Evolutionary conservation across 2,329 filamentous ascomycete genomes (phyloP).

Genomic region (Verticillium albo-atrum): DNA sequence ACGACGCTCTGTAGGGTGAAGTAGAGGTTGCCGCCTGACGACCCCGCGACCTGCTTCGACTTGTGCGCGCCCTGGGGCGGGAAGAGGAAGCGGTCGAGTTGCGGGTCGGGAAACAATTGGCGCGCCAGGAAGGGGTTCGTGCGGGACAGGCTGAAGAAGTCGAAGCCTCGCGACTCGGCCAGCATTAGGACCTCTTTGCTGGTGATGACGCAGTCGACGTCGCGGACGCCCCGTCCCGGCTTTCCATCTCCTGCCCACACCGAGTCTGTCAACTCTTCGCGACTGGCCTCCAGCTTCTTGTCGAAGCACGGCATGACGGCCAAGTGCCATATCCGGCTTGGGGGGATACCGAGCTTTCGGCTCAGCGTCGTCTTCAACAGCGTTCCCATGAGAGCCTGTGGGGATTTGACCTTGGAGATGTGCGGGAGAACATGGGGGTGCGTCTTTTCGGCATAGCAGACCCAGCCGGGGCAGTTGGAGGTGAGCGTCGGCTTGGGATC

Average conservation of each 20-base stretch:
- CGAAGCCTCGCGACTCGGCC: slow-evolving; percentile 71
- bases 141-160: slow-evolving; percentile 67
- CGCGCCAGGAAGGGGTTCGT: slow-evolving; percentile 42
- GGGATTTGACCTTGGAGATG: slow-evolving; percentile 86
- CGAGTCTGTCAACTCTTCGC: slow-evolving; percentile 81
- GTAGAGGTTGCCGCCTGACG: slow-evolving; percentile 84
- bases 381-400: slow-evolving; percentile 87
- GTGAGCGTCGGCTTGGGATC: slow-evolving; percentile 63
- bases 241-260: slow-evolving; percentile 58
- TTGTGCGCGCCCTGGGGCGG: slow-evolving; percentile 39
- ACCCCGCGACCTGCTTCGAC: slow-evolving; percentile 58
- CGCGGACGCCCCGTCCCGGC: slow-evolving; percentile 60
- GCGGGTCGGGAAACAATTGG: slow-evolving; percentile 67
- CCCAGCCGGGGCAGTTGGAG: slow-evolving; percentile 93
- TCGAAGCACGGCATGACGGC: slow-evolving; percentile 99
- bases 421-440: slow-evolving; percentile 91
- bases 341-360: slow-evolving; percentile 64
- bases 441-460: slow-evolving; percentile 98
- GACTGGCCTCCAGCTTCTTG: slow-evolving; percentile 95
- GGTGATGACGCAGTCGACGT: slow-evolving; percentile 97
- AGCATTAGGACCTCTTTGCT: slow-evolving; percentile 91
- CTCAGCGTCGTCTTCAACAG: slow-evolving; percentile 83
- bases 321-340: slow-evolving; percentile 86
- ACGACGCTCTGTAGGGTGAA: slow-evolving; percentile 77
- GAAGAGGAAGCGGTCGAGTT: slow-evolving; percentile 71